Evolutionary conservation across 1,284 basidiomycete species (phyloP).

Genomic region (Xerocomus nothofagi): DNA sequence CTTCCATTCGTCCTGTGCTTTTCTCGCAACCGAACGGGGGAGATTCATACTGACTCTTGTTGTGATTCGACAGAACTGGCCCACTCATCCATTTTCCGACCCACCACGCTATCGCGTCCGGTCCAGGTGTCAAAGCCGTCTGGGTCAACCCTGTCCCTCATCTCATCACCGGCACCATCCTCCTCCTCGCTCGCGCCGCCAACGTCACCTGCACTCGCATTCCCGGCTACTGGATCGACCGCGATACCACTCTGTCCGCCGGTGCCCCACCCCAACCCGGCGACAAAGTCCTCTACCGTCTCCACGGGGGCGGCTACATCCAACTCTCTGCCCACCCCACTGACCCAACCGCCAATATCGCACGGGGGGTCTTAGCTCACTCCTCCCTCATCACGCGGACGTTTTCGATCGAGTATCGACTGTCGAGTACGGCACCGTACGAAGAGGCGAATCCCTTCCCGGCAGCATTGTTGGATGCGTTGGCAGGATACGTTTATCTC

Average conservation of each 20-base stretch:
- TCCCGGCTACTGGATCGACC: slow-evolving; percentile 42
- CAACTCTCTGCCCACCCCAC: slow-evolving; percentile 30
- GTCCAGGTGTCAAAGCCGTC: slow-evolving; percentile 22
- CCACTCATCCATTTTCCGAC: slow-evolving; percentile 15
- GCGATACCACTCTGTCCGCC: slow-evolving; percentile 14
- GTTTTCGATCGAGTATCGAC: slow-evolving; percentile 46
- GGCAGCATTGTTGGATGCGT: slow-evolving; percentile 52
- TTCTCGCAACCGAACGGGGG: neutral
- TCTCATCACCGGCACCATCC: slow-evolving; percentile 21
- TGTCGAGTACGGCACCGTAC: slow-evolving; percentile 34
- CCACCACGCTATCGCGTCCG: slow-evolving; percentile 17
- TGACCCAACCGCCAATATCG: slow-evolving; percentile 27
- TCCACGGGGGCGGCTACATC: slow-evolving; percentile 37
- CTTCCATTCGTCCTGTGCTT: neutral
- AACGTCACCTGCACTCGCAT: slow-evolving; percentile 32
- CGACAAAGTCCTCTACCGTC: slow-evolving; percentile 37
- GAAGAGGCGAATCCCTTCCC: slow-evolving; percentile 44
- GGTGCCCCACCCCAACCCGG: slow-evolving; percentile 27
- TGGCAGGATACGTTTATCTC: slow-evolving; percentile 54
- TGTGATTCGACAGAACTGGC: slow-evolving; percentile 15
- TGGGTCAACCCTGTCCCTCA: slow-evolving; percentile 26
- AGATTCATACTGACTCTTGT: neutral
- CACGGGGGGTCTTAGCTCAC: slow-evolving; percentile 29
- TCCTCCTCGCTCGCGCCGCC: slow-evolving; percentile 15
- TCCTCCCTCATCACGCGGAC: slow-evolving; percentile 30